phyloP scores from a whole-genome alignment of 257 asterid species.

The Galeopsis tetrahit region DNA sequence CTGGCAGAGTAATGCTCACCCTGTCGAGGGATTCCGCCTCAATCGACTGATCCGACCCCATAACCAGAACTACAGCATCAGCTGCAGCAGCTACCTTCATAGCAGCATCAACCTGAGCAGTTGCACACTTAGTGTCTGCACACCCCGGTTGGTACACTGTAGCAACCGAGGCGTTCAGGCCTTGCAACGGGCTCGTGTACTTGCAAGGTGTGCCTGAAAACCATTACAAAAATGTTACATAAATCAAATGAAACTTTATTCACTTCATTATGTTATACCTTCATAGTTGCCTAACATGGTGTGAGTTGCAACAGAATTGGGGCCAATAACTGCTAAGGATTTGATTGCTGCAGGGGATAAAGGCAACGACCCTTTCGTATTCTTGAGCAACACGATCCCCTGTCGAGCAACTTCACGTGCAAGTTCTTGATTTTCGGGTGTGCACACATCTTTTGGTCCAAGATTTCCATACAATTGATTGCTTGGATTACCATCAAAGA shows the following conservation, averaged over 20 bases:
- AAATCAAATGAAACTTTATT: background rate
- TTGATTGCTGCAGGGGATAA: slow-evolving; percentile 57
- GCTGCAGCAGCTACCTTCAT: slow-evolving; percentile 61
- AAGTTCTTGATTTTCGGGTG: slow-evolving; percentile 62
- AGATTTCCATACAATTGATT: slow-evolving; percentile 69
- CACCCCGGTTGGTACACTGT: slow-evolving; percentile 71
- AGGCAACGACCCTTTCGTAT: slow-evolving; percentile 66
- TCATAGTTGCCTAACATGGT: slow-evolving; percentile 88
- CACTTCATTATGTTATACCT: slow-evolving; percentile 38
- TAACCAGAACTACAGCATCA: slow-evolving; percentile 75
- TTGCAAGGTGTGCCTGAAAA: slow-evolving; percentile 73
- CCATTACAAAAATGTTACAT: background rate
- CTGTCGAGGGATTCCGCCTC: slow-evolving; percentile 69
- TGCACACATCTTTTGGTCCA: slow-evolving; percentile 88
- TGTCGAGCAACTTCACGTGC: slow-evolving; percentile 89
- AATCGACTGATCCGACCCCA: slow-evolving; percentile 81
- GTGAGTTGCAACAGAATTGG: slow-evolving; percentile 65
- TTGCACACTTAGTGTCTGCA: slow-evolving; percentile 50
- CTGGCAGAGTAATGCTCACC: slow-evolving; percentile 78
- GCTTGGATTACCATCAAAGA: slow-evolving; percentile 87
- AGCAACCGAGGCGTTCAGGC: slow-evolving; percentile 53
- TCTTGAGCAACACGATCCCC: slow-evolving; percentile 85
- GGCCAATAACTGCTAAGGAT: slow-evolving; percentile 85
- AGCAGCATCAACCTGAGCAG: slow-evolving; percentile 60
- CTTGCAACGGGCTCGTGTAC: slow-evolving; percentile 70